These are phyloP conservation scores for Podospora pseudocomata DNA, from an alignment of 495 filamentous ascomycete species.

Conservation along the genomic window DNA sequence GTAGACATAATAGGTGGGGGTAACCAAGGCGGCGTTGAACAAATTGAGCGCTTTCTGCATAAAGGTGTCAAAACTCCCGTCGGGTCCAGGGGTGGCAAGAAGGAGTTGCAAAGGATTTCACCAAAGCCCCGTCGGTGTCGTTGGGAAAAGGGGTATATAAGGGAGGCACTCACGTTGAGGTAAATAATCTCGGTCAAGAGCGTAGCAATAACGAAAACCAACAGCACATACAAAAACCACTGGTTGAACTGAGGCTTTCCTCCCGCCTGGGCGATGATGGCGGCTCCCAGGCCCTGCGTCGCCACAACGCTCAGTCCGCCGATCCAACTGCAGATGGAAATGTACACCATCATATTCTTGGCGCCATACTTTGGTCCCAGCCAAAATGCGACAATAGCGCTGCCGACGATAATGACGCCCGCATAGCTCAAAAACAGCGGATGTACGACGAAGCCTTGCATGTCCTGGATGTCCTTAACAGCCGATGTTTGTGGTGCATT, in stretches of 20 bases:
- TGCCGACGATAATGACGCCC: slow-evolving; percentile 75
- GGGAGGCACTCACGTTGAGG: slow-evolving; percentile 69
- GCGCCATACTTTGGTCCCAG: slow-evolving; percentile 87
- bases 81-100: neutral
- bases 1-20: slow-evolving; percentile 96
- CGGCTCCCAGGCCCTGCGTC: slow-evolving; percentile 89
- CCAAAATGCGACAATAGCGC: slow-evolving; percentile 71
- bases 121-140: too few species aligned
- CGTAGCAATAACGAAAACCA: slow-evolving; percentile 86
- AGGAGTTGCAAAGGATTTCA: too few species aligned
- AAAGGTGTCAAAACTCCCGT: slow-evolving; percentile 19
- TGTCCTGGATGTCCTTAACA: slow-evolving; percentile 84
- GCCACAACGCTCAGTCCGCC: slow-evolving; percentile 93
- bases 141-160: neutral
- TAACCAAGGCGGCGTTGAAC: slow-evolving; percentile 96
- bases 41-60: slow-evolving; percentile 94
- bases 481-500: slow-evolving; percentile 87
- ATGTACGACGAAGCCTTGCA: slow-evolving; percentile 82
- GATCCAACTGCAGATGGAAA: slow-evolving; percentile 91
- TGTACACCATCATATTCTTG: slow-evolving; percentile 95
- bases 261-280: slow-evolving; percentile 79
- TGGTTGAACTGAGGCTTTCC: slow-evolving; percentile 87
- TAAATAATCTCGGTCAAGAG: slow-evolving; percentile 91
- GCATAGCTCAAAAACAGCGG: slow-evolving; percentile 85
- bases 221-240: slow-evolving; percentile 91